Evolutionary conservation across 148 eudicot genomes (phyloP), one percentile per base, ranked within the genome.

Genomic region (Persicaria tinctoria): DNA sequence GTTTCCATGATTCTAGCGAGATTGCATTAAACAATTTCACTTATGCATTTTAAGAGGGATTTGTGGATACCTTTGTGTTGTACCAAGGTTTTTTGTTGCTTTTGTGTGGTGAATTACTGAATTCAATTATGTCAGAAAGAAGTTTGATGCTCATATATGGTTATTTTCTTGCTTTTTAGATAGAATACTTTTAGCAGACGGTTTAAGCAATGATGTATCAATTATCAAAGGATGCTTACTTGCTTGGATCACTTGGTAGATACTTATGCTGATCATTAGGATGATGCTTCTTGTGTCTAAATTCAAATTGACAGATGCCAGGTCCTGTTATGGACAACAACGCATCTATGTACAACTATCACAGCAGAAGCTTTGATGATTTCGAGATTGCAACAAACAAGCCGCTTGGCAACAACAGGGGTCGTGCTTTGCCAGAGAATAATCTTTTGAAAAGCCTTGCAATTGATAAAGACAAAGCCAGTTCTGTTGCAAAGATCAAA

Each of bases 401-500:
- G 82, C 96, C 84, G 76, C 76, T 81, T 49, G 85, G 90, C 46
- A 76, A 57, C 17, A 85, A 68, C 50, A 84, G 83, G 84, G 81
- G 76, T 79, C 89, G 89, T 56, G 89, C 75, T 54, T 73, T 86
- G 79, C 93, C 91, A 53, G 98, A 95, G 59, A 88, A 78, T 80
- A 89, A 79, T 73, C 81, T 85, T 60, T 51, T 80, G 78, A 90
- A 84, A 83, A 89, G 91, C 76, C 78, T 87, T 53, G 75, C 91
- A 51, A 81, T 84, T 45, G 98, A 95, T 68, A 95, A 90, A 78
- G 97, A 90, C 76, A 95, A 88, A 84, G 81, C 84, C 27, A 85
- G 87, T 70, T 81, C 85, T 73, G 98, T 92, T 75, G 98, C 98
- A 45, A 95, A 95, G 83, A 95, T 95, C 68, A 95, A 95, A 95